phyloP scores from a whole-genome alignment of 768 basidiomycete species.

The Royoungia palumana region DNA sequence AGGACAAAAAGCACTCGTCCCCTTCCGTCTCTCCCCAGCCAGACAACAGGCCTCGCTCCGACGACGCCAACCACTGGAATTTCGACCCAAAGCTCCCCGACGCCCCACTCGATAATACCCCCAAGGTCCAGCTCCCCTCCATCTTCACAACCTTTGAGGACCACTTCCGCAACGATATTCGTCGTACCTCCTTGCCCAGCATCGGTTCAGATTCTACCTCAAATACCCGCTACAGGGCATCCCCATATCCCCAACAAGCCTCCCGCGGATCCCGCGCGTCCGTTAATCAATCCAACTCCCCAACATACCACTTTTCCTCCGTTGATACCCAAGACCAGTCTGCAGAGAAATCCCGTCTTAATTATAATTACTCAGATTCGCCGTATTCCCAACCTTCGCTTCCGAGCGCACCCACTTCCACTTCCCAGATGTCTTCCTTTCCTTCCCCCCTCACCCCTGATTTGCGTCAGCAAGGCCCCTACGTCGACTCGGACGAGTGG shows the following conservation, averaged over 20 bases:
- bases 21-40: slow-evolving; percentile 49
- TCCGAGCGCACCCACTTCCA: slow-evolving; percentile 52
- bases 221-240: slow-evolving; percentile 46
- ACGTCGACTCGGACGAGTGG: slow-evolving; percentile 54
- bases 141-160: slow-evolving; percentile 71
- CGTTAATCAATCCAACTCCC: slow-evolving; percentile 36
- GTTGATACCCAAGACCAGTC: slow-evolving; percentile 38
- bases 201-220: slow-evolving; percentile 46
- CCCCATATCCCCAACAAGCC: slow-evolving; percentile 53
- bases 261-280: slow-evolving; percentile 49
- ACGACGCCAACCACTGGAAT: slow-evolving; percentile 24
- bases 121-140: slow-evolving; percentile 67
- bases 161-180: slow-evolving; percentile 48
- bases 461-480: slow-evolving; percentile 39
- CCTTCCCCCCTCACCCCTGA: slow-evolving; percentile 47
- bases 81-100: slow-evolving; percentile 41
- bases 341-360: slow-evolving; percentile 41
- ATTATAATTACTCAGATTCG: slow-evolving; percentile 40
- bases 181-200: slow-evolving; percentile 64
- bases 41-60: slow-evolving; percentile 42
- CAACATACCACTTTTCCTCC: slow-evolving; percentile 53
- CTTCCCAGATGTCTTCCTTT: slow-evolving; percentile 49
- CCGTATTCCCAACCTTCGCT: slow-evolving; percentile 48
- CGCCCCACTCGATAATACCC: slow-evolving; percentile 38
- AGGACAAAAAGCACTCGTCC: slow-evolving; percentile 58